Percentiles rank a stretch among this genome's conserved stretches.
Evolutionary conservation across 768 basidiomycete species (phyloP).

Genomic region (Serendipita sp.): DNA sequence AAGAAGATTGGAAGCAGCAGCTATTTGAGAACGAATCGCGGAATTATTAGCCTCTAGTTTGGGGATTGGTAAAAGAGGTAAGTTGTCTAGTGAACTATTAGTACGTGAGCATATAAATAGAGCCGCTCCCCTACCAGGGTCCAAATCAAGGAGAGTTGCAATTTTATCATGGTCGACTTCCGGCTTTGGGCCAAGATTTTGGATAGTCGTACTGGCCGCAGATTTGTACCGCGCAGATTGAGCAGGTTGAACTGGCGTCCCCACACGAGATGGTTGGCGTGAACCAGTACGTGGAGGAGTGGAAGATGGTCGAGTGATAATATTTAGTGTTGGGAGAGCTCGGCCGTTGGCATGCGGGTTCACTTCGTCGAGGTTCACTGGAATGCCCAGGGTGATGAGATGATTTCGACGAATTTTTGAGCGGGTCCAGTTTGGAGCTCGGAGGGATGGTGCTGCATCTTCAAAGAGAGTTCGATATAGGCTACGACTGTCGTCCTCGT

Average conservation of each 20-base stretch:
- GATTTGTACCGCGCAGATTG: slow-evolving; percentile 6
- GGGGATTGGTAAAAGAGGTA: slow-evolving; percentile 53
- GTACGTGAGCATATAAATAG: not conserved
- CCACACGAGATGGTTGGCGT: slow-evolving; percentile 32
- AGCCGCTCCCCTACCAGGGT: slow-evolving; percentile 35
- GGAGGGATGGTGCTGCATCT: slow-evolving; percentile 53
- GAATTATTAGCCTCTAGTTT: slow-evolving; percentile 49
- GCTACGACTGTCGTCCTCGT: slow-evolving; percentile 40
- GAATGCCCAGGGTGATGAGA: slow-evolving; percentile 79
- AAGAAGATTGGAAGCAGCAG: slow-evolving; percentile 55
- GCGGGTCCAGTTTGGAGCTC: slow-evolving; percentile 87
- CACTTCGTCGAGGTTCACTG: slow-evolving; percentile 89
- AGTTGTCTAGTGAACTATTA: slow-evolving; percentile 33
- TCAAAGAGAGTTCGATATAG: slow-evolving; percentile 54
- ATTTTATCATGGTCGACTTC: slow-evolving; percentile 53
- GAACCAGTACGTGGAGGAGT: slow-evolving; percentile 48
- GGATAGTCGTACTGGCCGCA: slow-evolving; percentile 8
- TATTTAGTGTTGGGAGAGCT: slow-evolving; percentile 61
- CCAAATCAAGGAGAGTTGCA: slow-evolving; percentile 44
- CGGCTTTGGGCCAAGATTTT: slow-evolving; percentile 61
- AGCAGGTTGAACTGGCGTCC: slow-evolving; percentile 19
- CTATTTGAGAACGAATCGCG: slow-evolving; percentile 56
- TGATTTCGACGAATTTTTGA: slow-evolving; percentile 83
- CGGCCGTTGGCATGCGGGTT: slow-evolving; percentile 49
- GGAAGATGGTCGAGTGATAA: slow-evolving; percentile 67